Base-by-base conservation (phyloP, 1,284 basidiomycete species). In the Austroboletus niveus region DNA sequence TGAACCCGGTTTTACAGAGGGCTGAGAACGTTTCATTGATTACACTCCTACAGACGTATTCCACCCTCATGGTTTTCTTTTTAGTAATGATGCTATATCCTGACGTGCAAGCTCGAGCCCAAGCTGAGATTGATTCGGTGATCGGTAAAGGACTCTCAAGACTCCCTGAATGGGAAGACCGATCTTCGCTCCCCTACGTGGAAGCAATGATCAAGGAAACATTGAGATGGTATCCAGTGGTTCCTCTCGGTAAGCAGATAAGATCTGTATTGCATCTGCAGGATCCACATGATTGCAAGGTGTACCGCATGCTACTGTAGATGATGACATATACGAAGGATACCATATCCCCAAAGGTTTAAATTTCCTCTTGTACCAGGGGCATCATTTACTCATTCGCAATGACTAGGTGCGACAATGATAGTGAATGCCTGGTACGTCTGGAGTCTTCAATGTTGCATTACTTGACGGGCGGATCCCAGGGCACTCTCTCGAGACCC, bases 171-270 rank as follows among this genome's bases (percentile, higher is more conserved):
- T 70, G 75, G 36, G 63, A 65, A 4, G 74, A 79, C 38, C 58
- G 75, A 4, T 48, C 56, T 2, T 62, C 59, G 14, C 62, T 83
- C 24, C 68, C 65, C 1, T 83, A 79, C 59, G 59, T 83, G 1
- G 61, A 69, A 14, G 79, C 79, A 0, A 56, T 81, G 1, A 57
- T 81, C 49, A 79, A 78, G 54, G 84, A 84, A 60, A 71, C 78
- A 27, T 27, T 27, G 27, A 27, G 27, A 27, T 27, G 27, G 27
- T 27, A 27, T 27, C 27, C 27, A 8, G 2, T 57, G 81, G 70
- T 63, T 3, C 78, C 77, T 10, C 51, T 65, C 1, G 59, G 66
- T 60, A 54, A 31, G 52, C 34, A 29, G 29, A 20, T 22, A 24
- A 24, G 22, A 24, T 24, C 22, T 24, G 17, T 24, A 1, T 44